phyloP scores from a whole-genome alignment of 164 flowering plant genomes.

The Platanus orientalis region DNA sequence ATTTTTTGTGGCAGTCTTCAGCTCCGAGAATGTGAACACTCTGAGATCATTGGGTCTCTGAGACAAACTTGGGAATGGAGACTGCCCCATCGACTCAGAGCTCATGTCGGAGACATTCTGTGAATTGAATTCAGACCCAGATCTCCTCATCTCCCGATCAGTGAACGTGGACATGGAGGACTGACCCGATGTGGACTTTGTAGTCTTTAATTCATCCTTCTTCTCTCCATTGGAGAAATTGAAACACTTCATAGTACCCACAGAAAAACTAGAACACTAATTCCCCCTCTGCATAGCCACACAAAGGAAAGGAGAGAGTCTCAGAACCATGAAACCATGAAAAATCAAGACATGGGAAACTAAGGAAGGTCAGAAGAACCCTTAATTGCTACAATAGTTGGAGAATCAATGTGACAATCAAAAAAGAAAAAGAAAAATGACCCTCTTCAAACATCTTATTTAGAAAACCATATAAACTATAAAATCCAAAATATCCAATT shows the following conservation, averaged over 20 bases:
- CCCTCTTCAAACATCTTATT: background rate
- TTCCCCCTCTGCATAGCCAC: constrained; percentile 23
- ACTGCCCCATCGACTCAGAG: constrained; percentile 46
- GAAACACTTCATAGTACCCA: constrained; percentile 65
- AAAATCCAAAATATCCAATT: background rate
- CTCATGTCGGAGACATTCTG: constrained; percentile 57
- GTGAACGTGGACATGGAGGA: constrained; percentile 31
- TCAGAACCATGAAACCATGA: constrained; percentile 13
- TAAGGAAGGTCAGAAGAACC: background rate
- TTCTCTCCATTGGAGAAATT: constrained; percentile 35
- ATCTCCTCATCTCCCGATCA: constrained; percentile 37
- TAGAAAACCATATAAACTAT: too few species aligned
- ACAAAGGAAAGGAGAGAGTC: background rate
- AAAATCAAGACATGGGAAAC: background rate
- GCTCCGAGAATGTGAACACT: constrained; percentile 43
- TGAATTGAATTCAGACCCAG: constrained; percentile 63
- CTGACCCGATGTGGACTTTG: constrained; percentile 29
- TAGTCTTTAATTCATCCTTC: constrained; percentile 40
- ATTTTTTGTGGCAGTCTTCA: constrained; percentile 50
- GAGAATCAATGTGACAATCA: background rate
- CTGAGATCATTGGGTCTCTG: constrained; percentile 65
- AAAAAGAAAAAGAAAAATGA: background rate
- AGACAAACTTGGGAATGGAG: constrained; percentile 37
- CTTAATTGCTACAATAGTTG: background rate
- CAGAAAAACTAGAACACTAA: constrained; percentile 10